These are phyloP conservation scores for Saturnispora quitensis DNA, from an alignment of 805 yeast species.

Conservation along the genomic window DNA sequence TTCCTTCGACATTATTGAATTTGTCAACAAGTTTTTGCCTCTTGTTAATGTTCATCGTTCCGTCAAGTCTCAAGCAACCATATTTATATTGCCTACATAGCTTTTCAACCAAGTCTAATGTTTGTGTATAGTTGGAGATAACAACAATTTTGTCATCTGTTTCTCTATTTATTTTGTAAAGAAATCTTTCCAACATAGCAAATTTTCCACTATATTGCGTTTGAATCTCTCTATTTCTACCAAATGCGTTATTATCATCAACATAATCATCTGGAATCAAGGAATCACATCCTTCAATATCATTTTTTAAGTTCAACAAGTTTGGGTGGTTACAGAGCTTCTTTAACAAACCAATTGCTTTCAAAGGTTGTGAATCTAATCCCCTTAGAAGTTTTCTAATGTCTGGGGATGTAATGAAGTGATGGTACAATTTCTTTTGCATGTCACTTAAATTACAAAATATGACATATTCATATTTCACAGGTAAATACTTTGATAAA, in stretches of 20 bases:
- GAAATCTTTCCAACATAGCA: slow-evolving; percentile 72
- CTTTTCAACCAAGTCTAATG: slow-evolving; percentile 80
- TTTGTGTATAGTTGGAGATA: slow-evolving; percentile 91
- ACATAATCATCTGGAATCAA: slow-evolving; percentile 70
- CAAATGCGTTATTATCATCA: slow-evolving; percentile 33
- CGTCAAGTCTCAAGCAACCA: slow-evolving; percentile 79
- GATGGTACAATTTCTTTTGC: slow-evolving; percentile 62
- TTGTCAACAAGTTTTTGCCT: slow-evolving; percentile 87
- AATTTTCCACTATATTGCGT: slow-evolving; percentile 85
- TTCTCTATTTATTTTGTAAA: slow-evolving; percentile 63
- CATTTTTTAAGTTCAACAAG: slow-evolving; percentile 64
- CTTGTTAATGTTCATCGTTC: slow-evolving; percentile 85
- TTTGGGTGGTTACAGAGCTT: slow-evolving; percentile 95
- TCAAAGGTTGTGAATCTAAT: slow-evolving; percentile 71
- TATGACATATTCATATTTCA: slow-evolving; percentile 95
- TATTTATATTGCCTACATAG: slow-evolving; percentile 71
- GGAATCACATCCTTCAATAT: slow-evolving; percentile 57
- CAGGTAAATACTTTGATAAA: slow-evolving; percentile 85
- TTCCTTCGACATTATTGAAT: slow-evolving; percentile 79
- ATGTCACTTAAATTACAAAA: slow-evolving; percentile 76
- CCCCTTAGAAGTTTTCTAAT: slow-evolving; percentile 59
- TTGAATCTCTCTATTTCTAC: slow-evolving; percentile 65
- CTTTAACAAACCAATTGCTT: slow-evolving; percentile 81
- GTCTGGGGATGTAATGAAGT: slow-evolving; percentile 72
- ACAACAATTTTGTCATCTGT: slow-evolving; percentile 93